A percentile compares a stretch with the other conserved stretches of the same genome.
phyloP scores from a whole-genome alignment of 1,139 yeast genomes.

The Arxiozyma heterogenica region DNA sequence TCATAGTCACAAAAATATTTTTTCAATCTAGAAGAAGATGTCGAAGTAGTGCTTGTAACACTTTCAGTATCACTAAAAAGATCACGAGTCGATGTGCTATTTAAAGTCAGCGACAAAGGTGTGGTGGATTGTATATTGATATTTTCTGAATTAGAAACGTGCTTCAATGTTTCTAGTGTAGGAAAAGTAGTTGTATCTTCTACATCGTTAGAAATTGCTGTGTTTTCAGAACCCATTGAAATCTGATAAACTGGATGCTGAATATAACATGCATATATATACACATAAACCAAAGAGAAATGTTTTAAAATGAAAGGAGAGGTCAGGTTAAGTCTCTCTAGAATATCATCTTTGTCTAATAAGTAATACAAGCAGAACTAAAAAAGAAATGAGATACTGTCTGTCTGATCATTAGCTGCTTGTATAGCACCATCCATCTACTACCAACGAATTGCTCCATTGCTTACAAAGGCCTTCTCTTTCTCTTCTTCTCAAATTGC shows the following conservation, averaged over 20 bases:
- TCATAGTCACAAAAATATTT: slow-evolving; percentile 49
- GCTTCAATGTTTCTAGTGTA: background rate
- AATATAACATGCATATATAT: background rate
- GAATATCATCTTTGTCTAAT: no score
- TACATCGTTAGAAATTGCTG: background rate
- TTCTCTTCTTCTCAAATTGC: no score
- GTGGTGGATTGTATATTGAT: background rate
- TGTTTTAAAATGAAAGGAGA: no score
- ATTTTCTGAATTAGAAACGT: background rate
- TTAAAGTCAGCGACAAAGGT: background rate
- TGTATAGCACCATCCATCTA: no score
- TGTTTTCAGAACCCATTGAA: background rate
- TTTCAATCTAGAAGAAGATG: slow-evolving; percentile 37
- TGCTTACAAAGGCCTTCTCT: no score
- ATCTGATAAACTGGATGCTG: background rate
- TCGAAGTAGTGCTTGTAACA: slow-evolving; percentile 2
- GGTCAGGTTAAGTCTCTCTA: no score
- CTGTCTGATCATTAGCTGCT: no score
- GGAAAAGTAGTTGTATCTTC: background rate
- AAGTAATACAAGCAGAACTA: no score
- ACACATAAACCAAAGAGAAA: background rate
- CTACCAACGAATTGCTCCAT: no score
- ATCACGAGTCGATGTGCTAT: background rate
- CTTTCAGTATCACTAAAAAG: background rate
- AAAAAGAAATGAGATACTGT: no score